Conservation (phyloP, 1,284 basidiomycete genomes). For the Sporisorium exsertum region DNA sequence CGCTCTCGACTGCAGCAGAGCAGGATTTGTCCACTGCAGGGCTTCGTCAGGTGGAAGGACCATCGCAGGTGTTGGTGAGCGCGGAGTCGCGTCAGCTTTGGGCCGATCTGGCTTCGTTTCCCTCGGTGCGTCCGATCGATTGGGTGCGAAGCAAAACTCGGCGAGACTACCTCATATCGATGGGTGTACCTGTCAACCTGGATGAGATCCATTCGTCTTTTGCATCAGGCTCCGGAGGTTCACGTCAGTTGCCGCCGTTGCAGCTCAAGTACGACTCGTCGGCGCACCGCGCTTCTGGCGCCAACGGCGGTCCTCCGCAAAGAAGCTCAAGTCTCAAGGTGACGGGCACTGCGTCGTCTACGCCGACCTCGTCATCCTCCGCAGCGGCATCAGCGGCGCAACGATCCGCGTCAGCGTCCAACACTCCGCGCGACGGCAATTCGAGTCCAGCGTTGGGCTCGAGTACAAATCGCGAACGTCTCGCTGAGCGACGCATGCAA, state of each 20-base stretch:
- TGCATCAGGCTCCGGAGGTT: conserved; percentile 24
- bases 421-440: conserved; percentile 44
- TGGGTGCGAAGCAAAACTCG: conserved; percentile 64
- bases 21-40: conserved; percentile 22
- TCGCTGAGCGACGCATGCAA: conserved; percentile 54
- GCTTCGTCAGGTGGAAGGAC: conserved; percentile 56
- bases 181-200: conserved; percentile 66
- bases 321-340: conserved; percentile 36
- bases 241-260: conserved; percentile 52
- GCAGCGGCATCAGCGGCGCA: conserved; percentile 18
- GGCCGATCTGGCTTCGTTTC: conserved; percentile 34
- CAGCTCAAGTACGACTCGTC: conserved; percentile 53
- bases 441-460: conserved; percentile 40
- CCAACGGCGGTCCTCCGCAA: conserved; percentile 11
- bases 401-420: conserved; percentile 35
- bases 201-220: conserved; percentile 60
- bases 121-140: conserved; percentile 55
- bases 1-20: conserved; percentile 36
- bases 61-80: conserved; percentile 55
- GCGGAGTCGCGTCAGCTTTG: conserved; percentile 39
- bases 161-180: conserved; percentile 62
- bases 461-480: conserved; percentile 40
- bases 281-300: conserved; percentile 5
- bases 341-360: conserved; percentile 1
- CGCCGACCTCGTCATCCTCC: neutral